Conservation (phyloP, 2,329 filamentous ascomycete species). For the Botrytis fabae region DNA sequence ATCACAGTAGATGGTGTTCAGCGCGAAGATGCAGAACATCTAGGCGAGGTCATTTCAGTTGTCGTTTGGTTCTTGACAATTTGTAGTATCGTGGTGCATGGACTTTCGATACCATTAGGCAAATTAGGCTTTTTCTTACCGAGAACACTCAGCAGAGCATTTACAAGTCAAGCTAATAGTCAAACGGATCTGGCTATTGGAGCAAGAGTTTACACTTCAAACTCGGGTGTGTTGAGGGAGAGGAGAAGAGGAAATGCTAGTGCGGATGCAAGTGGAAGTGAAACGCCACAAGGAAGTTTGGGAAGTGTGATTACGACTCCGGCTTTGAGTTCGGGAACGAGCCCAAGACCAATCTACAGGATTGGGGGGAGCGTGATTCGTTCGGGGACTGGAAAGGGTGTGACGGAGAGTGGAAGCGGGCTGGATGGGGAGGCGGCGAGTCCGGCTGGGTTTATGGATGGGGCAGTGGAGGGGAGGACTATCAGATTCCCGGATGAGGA, state of each 20-base stretch:
- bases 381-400: neutral
- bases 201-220: neutral
- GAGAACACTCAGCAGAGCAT: slow-evolving; percentile 55
- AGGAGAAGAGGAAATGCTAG: slow-evolving; percentile 2
- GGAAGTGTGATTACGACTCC: neutral
- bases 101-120: slow-evolving; percentile 75
- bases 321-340: slow-evolving; percentile 15
- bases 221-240: neutral
- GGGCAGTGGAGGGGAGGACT: slow-evolving; percentile 38
- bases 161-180: slow-evolving; percentile 32
- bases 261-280: neutral
- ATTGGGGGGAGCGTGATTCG: slow-evolving; percentile 44
- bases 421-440: neutral
- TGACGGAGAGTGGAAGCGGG: neutral
- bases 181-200: slow-evolving; percentile 12
- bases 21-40: slow-evolving; percentile 63
- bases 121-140: slow-evolving; percentile 64
- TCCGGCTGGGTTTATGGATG: neutral
- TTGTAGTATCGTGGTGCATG: slow-evolving; percentile 83
- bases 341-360: slow-evolving; percentile 40
- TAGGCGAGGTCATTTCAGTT: slow-evolving; percentile 67
- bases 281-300: neutral
- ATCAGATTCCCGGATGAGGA: slow-evolving; percentile 50
- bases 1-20: slow-evolving; percentile 59
- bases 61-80: slow-evolving; percentile 86